These are phyloP conservation scores for Exophiala lecanii-corni DNA, from an alignment of 2,329 filamentous ascomycete species.

Conservation along the genomic window DNA sequence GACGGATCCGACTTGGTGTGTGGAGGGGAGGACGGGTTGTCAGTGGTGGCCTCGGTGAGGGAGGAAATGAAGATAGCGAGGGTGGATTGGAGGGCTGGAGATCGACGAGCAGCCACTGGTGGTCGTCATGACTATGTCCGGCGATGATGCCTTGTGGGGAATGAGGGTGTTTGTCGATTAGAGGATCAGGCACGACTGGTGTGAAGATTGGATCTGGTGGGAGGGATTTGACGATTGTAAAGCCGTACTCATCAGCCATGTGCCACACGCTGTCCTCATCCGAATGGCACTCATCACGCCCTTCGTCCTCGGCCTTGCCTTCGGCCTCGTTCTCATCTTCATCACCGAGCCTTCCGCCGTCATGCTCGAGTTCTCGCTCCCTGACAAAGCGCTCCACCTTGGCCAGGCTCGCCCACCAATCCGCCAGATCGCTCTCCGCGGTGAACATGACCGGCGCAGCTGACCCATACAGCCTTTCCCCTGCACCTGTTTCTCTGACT, in stretches of 20 bases:
- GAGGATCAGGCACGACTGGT: background rate
- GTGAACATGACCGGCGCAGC: constrained; percentile 24
- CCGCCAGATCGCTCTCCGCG: constrained; percentile 11
- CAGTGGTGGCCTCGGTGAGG: too few species aligned
- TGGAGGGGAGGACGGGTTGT: background rate
- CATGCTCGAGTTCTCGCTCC: constrained; percentile 10
- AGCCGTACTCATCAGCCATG: too few species aligned
- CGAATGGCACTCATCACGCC: too few species aligned
- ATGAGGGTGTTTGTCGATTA: background rate
- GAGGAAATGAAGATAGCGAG: too few species aligned
- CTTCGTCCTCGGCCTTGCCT: too few species aligned
- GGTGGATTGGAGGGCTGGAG: too few species aligned
- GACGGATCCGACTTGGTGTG: constrained; percentile 7
- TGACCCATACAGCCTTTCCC: too few species aligned
- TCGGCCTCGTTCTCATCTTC: background rate
- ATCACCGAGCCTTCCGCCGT: background rate
- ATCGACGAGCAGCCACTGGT: constrained; percentile 7
- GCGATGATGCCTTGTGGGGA: background rate
- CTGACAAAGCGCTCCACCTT: constrained; percentile 15
- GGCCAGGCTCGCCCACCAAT: constrained; percentile 15
- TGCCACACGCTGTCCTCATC: too few species aligned
- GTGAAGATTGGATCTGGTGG: background rate
- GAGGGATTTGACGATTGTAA: too few species aligned
- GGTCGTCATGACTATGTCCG: background rate
- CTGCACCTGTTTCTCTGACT: too few species aligned